phyloP scores from a whole-genome alignment of 2,329 filamentous ascomycete species.

The Arthrobotrys entomopaga region DNA sequence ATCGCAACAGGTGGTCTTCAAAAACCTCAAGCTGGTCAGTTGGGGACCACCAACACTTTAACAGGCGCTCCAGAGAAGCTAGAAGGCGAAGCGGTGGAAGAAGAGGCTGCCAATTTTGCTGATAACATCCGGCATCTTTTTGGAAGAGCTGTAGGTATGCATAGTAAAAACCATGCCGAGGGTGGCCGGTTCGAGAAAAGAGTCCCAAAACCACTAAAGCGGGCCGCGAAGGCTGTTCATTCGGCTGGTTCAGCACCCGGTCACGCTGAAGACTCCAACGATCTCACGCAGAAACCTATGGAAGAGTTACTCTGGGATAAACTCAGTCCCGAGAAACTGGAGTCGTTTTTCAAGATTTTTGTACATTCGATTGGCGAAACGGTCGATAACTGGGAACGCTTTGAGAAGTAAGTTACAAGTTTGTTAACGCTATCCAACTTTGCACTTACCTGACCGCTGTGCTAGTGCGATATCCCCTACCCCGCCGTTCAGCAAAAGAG shows the following conservation, averaged over 20 bases:
- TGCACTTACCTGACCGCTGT: slow-evolving; percentile 5
- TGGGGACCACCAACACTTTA: slow-evolving; percentile 78
- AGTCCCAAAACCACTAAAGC: slow-evolving; percentile 70
- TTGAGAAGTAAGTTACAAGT: slow-evolving; percentile 65
- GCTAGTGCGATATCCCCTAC: slow-evolving; percentile 71
- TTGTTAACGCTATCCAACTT: background rate
- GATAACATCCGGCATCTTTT: slow-evolving; percentile 77
- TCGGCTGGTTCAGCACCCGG: slow-evolving; percentile 66
- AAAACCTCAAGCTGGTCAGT: slow-evolving; percentile 77
- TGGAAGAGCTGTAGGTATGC: slow-evolving; percentile 77
- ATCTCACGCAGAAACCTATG: slow-evolving; percentile 79
- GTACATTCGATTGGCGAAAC: slow-evolving; percentile 67
- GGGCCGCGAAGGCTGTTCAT: slow-evolving; percentile 67
- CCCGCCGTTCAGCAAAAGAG: slow-evolving; percentile 69
- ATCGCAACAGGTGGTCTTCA: slow-evolving; percentile 76
- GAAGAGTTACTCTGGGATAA: slow-evolving; percentile 79
- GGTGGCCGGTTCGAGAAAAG: slow-evolving; percentile 63
- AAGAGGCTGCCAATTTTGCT: slow-evolving; percentile 82
- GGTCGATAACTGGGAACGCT: slow-evolving; percentile 72
- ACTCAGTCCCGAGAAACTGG: slow-evolving; percentile 76
- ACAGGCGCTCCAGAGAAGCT: slow-evolving; percentile 84
- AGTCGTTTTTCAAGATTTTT: background rate
- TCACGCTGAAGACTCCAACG: slow-evolving; percentile 64
- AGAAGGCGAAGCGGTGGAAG: slow-evolving; percentile 83
- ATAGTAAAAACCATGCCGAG: slow-evolving; percentile 61